These are phyloP conservation scores for Cyclotella baltica DNA, from an alignment of 108 stramenopile genomes.

Conservation along the genomic window DNA sequence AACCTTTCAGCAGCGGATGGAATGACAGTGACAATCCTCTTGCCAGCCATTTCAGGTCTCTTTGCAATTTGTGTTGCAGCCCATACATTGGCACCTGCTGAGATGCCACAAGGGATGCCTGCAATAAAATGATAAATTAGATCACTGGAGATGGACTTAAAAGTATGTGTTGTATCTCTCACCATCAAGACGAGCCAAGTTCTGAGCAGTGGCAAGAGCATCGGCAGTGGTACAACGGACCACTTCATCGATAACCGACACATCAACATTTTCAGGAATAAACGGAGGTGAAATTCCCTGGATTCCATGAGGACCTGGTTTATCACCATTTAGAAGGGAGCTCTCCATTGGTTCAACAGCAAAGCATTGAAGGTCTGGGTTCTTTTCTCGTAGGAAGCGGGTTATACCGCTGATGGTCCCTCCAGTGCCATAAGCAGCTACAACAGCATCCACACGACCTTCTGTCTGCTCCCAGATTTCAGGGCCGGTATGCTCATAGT, in stretches of 20 bases:
- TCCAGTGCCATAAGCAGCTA: conserved; percentile 73
- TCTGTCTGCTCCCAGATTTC: conserved; percentile 52
- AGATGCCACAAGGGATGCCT: conserved; percentile 2
- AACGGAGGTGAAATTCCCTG: conserved; percentile 10
- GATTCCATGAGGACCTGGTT: conserved; percentile 2
- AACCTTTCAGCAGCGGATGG: conserved; percentile 1
- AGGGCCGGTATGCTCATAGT: conserved; percentile 54
- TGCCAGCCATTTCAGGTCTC: conserved; percentile 6
- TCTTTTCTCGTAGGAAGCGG: conserved; percentile 19
- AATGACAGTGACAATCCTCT: not conserved
- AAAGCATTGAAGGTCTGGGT: not conserved
- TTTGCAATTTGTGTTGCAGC: conserved; percentile 2
- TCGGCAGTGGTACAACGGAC: not conserved
- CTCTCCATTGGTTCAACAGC: conserved; percentile 12
- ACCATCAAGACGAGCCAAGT: not conserved
- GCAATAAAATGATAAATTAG: not conserved
- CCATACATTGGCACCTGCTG: conserved; percentile 4
- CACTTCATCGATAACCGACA: conserved; percentile 4
- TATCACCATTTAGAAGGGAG: not conserved
- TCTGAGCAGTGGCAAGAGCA: not conserved
- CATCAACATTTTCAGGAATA: conserved; percentile 5
- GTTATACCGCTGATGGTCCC: conserved; percentile 65
- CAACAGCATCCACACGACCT: conserved; percentile 56
- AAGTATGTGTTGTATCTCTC: not conserved
- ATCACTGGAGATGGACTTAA: no score